Evolutionary conservation across 306 rosid genomes (phyloP), one percentile per base, ranked within the genome.

Genomic region (Cicer bijugum): DNA sequence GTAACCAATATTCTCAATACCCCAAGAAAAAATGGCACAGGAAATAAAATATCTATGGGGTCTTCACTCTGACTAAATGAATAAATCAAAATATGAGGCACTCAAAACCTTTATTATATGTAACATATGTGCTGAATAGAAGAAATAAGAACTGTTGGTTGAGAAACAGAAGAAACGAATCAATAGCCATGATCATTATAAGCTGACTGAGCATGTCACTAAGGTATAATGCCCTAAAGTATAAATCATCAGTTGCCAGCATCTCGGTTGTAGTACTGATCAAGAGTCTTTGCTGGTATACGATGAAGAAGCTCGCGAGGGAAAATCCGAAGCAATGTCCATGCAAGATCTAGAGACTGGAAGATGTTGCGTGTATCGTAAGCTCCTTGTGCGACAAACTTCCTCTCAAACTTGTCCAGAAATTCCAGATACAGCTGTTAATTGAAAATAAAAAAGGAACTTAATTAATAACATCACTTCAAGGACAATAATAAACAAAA

Each of bases 221-320:
- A 39, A 61, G 80, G 78, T 44, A 48, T n/a, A 66, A 12, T 58
- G 61, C 67, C 72, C 51, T 67, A 51, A 67, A 56, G 42, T 38
- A 16, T 39, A 19, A 19, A 48, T 44, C 79, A 81, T 89, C 82
- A 93, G 72, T 94, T 88, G 46, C 86, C 65, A 10, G 97, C 85
- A 53, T 95, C 99, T 69, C 97, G 90, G 86, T 83, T 91, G 88
- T 95, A 95, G 82, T 51, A 95, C 82, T 28, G 93, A 56, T 95
- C 93, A 46, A 95, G 97, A 38, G 95, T 91, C 85, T 95, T 95
- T 9, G 93, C 92, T 0, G 99, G 99, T 20, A 95, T 95, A 85
- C 97, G 97, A 71, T 91, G 99, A 82, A 95, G 97, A 73, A 95
- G 99, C 89, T 95, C 99, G 0, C 97, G 99, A 8, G 99, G 99